Evolutionary conservation across 192 early-diverging fungal genomes (phyloP), one percentile per base, ranked within the genome.

Genomic region (Paraglomus brasilianum): DNA sequence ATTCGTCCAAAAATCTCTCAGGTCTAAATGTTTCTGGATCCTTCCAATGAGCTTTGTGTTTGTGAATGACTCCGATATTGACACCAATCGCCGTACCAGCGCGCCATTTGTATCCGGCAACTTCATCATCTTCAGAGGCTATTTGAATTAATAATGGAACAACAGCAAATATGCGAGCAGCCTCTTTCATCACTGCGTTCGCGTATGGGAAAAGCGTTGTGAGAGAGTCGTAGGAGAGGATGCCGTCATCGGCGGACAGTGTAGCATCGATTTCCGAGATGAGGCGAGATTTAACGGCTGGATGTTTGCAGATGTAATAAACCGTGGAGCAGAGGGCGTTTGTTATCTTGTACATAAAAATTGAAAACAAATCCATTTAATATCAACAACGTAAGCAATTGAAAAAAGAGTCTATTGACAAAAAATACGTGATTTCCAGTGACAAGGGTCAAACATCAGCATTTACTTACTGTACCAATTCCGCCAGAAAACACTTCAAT

Each of bases 401-500:
- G 52, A 11, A 7, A 11, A 17, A 11, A 55, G n/a, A 24, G 24
- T 21, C 24, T 11, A 55, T 56, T 56, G n/a, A 44, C 45, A 8
- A 47, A 9, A 45, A 45, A 45, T 21, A 30, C 30, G 30, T n/a
- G 15, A 41, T 41, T 24, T 5, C n/a, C n/a, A n/a, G n/a, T n/a
- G 13, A 1, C 11, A 60, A 15, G 11, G n/a, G 8, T 8, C 5
- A n/a, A 30, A 39, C 15, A 10, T 39, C 5, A 39, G 15, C 22
- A 58, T 58, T 19, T 61, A 61, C 58, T 61, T 64, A 64, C 62
- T 3, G 66, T 68, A 14, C 44, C 66, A 8, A 43, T 22, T 10
- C 66, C 66, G 30, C 15, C 66, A 53, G 7, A 5, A 39, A 68
- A 53, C 13, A 55, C 41, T 42, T 68, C 66, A 11, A 36, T 17